A percentile compares a stretch with the other conserved stretches of the same genome.
Evolutionary conservation across 495 filamentous ascomycete genomes (phyloP).

Genomic region (Rhizodiscina lignyota): DNA sequence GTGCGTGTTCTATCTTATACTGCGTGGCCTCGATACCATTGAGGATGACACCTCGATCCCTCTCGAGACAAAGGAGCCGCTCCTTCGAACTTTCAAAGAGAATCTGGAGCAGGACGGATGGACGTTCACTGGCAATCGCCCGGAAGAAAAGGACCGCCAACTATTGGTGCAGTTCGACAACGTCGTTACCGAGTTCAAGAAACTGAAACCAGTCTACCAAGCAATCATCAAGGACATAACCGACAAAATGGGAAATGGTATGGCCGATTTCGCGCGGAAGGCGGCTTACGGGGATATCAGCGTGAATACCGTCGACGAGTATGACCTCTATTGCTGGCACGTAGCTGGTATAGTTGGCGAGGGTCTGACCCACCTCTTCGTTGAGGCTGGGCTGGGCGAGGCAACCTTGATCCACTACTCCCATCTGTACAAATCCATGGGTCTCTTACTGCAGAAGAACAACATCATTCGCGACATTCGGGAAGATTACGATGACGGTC

Average conservation of each 20-base stretch:
- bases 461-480: slow-evolving; percentile 94
- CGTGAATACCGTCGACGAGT: slow-evolving; percentile 71
- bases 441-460: slow-evolving; percentile 90
- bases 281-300: slow-evolving; percentile 42
- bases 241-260: slow-evolving; percentile 90
- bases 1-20: slow-evolving; percentile 79
- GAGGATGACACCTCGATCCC: slow-evolving; percentile 96
- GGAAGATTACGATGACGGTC: slow-evolving; percentile 72
- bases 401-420: slow-evolving; percentile 53
- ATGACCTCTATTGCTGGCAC: slow-evolving; percentile 92
- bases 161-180: slow-evolving; percentile 81
- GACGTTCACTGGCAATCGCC: slow-evolving; percentile 73
- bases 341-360: slow-evolving; percentile 95
- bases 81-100: slow-evolving; percentile 67
- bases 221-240: slow-evolving; percentile 88
- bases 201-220: slow-evolving; percentile 70
- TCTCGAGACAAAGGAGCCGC: slow-evolving; percentile 63
- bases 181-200: slow-evolving; percentile 73
- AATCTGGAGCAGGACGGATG: slow-evolving; percentile 69
- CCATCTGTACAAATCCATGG: slow-evolving; percentile 87
- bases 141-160: slow-evolving; percentile 85
- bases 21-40: slow-evolving; percentile 86
- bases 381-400: slow-evolving; percentile 76
- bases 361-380: slow-evolving; percentile 79
- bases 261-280: slow-evolving; percentile 86